Conservation (phyloP, 164 flowering plant genomes). For the Akebia trifoliata region DNA sequence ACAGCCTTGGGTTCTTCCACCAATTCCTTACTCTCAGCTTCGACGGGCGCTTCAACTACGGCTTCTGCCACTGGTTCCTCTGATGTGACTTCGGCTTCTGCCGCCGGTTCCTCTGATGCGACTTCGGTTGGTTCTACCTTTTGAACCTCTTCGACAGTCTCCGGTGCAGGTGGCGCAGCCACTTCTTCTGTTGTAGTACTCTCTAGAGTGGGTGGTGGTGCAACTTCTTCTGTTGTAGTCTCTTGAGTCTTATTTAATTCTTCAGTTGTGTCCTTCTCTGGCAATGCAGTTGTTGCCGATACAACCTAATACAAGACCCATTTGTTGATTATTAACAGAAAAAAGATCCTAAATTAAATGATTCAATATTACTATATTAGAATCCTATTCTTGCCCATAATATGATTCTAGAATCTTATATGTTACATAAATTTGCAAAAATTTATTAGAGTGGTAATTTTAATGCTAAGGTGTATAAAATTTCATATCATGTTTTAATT, state of each 20-base stretch:
- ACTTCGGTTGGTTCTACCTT: slow-evolving; percentile 6
- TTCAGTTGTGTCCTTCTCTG: slow-evolving; percentile 1
- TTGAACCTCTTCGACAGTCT: slow-evolving; percentile 2
- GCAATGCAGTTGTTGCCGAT: slow-evolving; percentile 6
- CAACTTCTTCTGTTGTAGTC: neutral
- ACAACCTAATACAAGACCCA: neutral
- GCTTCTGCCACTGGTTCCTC: neutral
- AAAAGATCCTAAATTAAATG: neutral
- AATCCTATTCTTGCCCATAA: neutral
- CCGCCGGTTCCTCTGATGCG: too few species aligned
- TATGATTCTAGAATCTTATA: too few species aligned
- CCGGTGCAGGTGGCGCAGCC: slow-evolving; percentile 2
- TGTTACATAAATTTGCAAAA: too few species aligned
- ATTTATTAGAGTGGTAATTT: too few species aligned
- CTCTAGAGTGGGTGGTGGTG: neutral
- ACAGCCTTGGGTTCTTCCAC: neutral
- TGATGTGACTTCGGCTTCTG: too few species aligned
- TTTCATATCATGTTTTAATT: too few species aligned
- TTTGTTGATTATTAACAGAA: neutral
- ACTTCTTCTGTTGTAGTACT: neutral
- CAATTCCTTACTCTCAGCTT: too few species aligned
- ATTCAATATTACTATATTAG: neutral
- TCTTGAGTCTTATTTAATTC: neutral
- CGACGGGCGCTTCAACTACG: neutral
- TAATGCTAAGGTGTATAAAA: too few species aligned